Base-by-base conservation (phyloP, 2,329 filamentous ascomycete genomes). In the Botrytis deweyae region DNA sequence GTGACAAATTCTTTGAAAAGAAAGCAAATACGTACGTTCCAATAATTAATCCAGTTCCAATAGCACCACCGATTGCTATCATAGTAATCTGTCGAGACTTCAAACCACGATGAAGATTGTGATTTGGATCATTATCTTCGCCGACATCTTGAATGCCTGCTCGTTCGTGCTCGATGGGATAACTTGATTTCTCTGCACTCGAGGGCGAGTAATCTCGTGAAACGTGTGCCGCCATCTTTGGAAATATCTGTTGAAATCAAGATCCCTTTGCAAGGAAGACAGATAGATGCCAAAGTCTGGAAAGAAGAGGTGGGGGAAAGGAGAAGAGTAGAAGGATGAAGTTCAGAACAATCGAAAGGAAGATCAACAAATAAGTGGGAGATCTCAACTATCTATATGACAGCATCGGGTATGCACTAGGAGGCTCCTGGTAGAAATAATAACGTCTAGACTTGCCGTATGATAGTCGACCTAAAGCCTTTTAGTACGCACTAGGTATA, bases 1-100 rank as follows among this genome's bases (percentile, higher is more conserved):
- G 49, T 42, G 49, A 10, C 36, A 8, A 16, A 42, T 58, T 42
- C 3, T 42, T 16, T 16, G 29, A 5, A 68, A 22, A 61, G 18
- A 29, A 69, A 40, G 44, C 61, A 22, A 49, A 46, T 16, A 75
- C 75, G 55, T 70, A 78, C 78, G 88, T 90, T 76, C 91, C 91
- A 78, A 94, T 91, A 77, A 94, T 92, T 72, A 94, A 85, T 81
- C 92, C 92, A 10, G 79, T 79, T 6, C 79, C 79, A 33, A 80
- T 75, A 58, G 92, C 91, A 81, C 92, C 92, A 79, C 91, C 92
- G 74, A 93, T 92, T 77, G 92, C 92, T 83, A 89, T 89, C 88
- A 89, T 89, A 78, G 86, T 86, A 73, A 89, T 86, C 75, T 88
- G 87, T 67, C 87, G 82, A 52, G 86, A 85, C 75, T 86, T 85